Percentiles rank a stretch among this genome's conserved stretches.
Evolutionary conservation across 2,329 filamentous ascomycete genomes (phyloP).

Genomic region (Zasmidium cellare): DNA sequence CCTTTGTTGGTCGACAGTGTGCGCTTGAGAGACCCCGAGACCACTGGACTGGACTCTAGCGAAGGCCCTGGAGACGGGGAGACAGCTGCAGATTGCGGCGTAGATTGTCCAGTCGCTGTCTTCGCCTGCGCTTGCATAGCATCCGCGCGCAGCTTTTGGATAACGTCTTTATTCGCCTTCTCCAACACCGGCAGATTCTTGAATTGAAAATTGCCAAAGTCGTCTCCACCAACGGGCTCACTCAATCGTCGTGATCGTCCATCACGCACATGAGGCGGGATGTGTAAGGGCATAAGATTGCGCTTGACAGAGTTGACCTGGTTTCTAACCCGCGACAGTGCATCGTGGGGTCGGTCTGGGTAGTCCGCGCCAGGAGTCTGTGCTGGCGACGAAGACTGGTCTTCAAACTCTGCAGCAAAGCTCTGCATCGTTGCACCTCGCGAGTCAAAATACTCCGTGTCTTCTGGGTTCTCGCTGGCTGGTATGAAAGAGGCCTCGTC

Average conservation of each 20-base stretch:
- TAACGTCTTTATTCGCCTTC: conserved; percentile 98
- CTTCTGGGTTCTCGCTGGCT: conserved; percentile 87
- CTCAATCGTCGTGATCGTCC: conserved; percentile 83
- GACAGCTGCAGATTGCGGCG: conserved; percentile 33
- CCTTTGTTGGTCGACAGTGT: conserved; percentile 81
- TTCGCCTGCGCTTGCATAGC: conserved; percentile 72
- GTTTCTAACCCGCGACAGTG: conserved; percentile 81
- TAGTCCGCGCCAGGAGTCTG: conserved; percentile 73
- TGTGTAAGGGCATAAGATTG: conserved; percentile 90
- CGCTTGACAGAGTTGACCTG: conserved; percentile 86
- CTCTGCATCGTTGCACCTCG: conserved; percentile 88
- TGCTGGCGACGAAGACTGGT: conserved; percentile 74
- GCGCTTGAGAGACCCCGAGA: conserved; percentile 77
- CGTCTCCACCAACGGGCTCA: conserved; percentile 83
- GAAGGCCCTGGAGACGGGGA: conserved; percentile 65
- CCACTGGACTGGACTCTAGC: conserved; percentile 80
- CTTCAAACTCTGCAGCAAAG: conserved; percentile 92
- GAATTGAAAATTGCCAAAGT: conserved; percentile 95
- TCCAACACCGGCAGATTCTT: conserved; percentile 96
- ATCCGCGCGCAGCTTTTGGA: conserved; percentile 91
- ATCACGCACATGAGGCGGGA: conserved; percentile 93
- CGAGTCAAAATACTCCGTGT: conserved; percentile 96
- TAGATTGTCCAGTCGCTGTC: conserved; percentile 41
- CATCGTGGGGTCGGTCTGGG: conserved; percentile 88
- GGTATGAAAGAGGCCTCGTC: conserved; percentile 96